Evolutionary conservation across 148 eudicot species (phyloP), one percentile per base, ranked within the genome.

Genomic region (Chenopodium berlandieri): DNA sequence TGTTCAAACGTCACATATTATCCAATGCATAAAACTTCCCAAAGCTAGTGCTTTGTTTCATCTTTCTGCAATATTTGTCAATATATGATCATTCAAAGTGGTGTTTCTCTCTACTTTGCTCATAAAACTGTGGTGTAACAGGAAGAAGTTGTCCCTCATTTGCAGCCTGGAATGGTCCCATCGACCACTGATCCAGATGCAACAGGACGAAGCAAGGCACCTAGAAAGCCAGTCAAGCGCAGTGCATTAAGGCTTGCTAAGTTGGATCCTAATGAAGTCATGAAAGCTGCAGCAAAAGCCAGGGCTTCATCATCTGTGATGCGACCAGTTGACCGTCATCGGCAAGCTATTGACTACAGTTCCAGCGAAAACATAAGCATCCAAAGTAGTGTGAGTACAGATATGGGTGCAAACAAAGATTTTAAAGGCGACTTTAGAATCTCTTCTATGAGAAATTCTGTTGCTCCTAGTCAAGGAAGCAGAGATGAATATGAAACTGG

Each of bases 221-320:
- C 94, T 13, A 92, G 88, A 82, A 87, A 90, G 83, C 91, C 88
- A 74, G 91, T 96, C 83, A 85, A 89, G 32, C 86, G 86, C 68
- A 96, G 97, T 85, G 98, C 99, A 22, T 96, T 98, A 94, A 96
- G 89, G 89, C 97, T 96, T 78, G 97, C 99, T 44, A 94, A 94
- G 76, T 71, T 96, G 58, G 98, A 96, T 60, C 92, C 98, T 22
- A 90, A 47, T 10, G 98, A 96, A 85, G 98, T 92, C 46, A 78
- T 92, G 82, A 94, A 85, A 89, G 99, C 94, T 20, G 99, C 95
- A 34, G 99, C 95, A 56, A 96, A 92, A 91, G 99, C 99, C 71
- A 85, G 98, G 86, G 99, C 97, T 75, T 91, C 99, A 62, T 96
- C 98, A 70, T 96, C 99, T 12, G 98, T 96, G 12, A 84, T 96